A percentile compares a stretch with the other conserved stretches of the same genome.
These are phyloP conservation scores for Hansenula sp. DNA, from an alignment of 1,139 yeast species.

Conservation along the genomic window DNA sequence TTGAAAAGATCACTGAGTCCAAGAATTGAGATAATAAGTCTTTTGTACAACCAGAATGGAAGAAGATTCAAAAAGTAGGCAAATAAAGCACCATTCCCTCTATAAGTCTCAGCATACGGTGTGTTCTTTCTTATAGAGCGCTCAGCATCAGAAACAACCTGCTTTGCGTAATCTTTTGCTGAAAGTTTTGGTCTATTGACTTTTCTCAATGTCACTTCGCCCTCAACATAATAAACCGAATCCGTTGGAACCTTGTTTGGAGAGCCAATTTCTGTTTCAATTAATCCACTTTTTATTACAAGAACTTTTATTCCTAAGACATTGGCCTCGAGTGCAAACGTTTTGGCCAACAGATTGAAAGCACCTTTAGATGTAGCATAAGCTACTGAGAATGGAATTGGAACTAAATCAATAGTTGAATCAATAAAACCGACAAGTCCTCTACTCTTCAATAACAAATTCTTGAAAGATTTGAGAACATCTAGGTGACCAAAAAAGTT, in stretches of 20 bases:
- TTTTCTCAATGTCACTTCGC: not conserved
- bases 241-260: constrained; percentile 39
- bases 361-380: constrained; percentile 73
- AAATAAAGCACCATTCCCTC: not conserved
- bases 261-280: constrained; percentile 52
- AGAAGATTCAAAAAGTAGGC: not conserved
- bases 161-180: constrained; percentile 7
- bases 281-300: constrained; percentile 64
- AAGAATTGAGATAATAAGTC: not conserved
- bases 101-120: constrained; percentile 1
- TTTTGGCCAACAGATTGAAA: constrained; percentile 58
- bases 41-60: not conserved
- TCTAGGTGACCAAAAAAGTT: constrained; percentile 38
- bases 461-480: constrained; percentile 51
- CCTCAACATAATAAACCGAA: constrained; percentile 28
- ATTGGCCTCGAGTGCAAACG: constrained; percentile 58
- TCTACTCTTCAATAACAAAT: constrained; percentile 52
- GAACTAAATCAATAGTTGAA: constrained; percentile 55
- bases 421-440: constrained; percentile 76
- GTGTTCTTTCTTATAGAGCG: constrained; percentile 2
- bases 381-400: constrained; percentile 65
- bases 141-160: constrained; percentile 10
- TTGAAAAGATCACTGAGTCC: not conserved
- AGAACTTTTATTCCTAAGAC: constrained; percentile 70
- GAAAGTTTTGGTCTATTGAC: constrained; percentile 3